Conservation (phyloP, 805 yeast genomes). For the Saccharomycopsis sp. region DNA sequence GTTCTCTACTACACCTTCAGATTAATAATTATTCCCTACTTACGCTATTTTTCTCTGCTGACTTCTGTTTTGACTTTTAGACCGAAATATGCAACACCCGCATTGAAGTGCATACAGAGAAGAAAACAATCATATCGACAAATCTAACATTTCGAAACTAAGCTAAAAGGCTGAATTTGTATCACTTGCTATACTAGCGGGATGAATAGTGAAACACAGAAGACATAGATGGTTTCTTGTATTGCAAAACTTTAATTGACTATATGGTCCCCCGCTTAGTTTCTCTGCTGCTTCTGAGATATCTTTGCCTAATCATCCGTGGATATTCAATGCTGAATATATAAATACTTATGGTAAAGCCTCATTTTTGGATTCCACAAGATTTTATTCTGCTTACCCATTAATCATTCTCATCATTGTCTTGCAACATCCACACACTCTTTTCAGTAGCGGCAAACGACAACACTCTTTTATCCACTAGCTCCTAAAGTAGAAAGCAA, state of each 20-base stretch:
- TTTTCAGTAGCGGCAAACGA: not conserved
- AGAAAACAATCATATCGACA: not conserved
- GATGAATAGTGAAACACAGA: not conserved
- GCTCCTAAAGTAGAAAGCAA: not conserved
- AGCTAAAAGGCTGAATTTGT: not conserved
- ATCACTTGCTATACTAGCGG: not conserved
- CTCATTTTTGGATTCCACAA: not conserved
- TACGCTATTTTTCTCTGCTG: too few relatives aligned
- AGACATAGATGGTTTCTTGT: not conserved
- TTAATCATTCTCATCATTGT: not conserved
- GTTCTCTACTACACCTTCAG: too few relatives aligned
- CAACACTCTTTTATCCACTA: not conserved
- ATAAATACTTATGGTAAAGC: not conserved
- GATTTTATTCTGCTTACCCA: too few relatives aligned
- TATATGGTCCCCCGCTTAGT: not conserved
- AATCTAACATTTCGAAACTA: not conserved
- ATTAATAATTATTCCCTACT: too few relatives aligned
- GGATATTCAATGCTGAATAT: not conserved
- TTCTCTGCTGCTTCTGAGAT: not conserved
- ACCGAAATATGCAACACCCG: not conserved
- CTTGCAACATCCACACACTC: not conserved
- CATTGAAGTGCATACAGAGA: not conserved
- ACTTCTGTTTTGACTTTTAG: not conserved
- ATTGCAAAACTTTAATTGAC: not conserved
- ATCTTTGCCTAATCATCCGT: not conserved